A percentile compares a stretch with the other conserved stretches of the same genome.
phyloP scores from a whole-genome alignment of 176 grass and related monocot genomes.

The Avena sativa region DNA sequence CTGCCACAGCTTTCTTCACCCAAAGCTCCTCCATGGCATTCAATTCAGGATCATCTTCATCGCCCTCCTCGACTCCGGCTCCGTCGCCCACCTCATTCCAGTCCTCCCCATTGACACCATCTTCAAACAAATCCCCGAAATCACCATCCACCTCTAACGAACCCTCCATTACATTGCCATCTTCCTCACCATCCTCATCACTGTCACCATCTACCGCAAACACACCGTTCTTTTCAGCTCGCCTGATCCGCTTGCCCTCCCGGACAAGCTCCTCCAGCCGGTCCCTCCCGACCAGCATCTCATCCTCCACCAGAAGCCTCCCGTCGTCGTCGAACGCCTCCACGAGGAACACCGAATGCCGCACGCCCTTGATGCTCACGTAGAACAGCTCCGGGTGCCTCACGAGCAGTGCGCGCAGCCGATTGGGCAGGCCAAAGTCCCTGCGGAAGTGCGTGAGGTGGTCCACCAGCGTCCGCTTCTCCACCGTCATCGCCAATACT shows the following conservation, averaged over 20 bases:
- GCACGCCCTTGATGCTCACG: constrained; percentile 26
- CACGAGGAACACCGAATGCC: constrained; percentile 17
- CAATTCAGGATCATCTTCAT: constrained; percentile 38
- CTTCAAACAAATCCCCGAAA: not conserved
- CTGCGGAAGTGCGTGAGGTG: constrained; percentile 25
- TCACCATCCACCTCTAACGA: not conserved
- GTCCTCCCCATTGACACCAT: constrained; percentile 49
- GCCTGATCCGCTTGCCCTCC: constrained; percentile 19
- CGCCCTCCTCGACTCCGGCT: constrained; percentile 13
- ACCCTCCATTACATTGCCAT: not conserved
- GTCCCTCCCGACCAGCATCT: constrained; percentile 1
- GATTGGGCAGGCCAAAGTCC: constrained; percentile 31
- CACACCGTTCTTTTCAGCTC: not conserved
- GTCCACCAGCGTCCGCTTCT: constrained; percentile 30
- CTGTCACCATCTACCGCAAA: not conserved
- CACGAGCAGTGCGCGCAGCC: constrained; percentile 26
- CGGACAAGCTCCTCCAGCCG: constrained; percentile 31
- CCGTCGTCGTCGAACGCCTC: constrained; percentile 9
- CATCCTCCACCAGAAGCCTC: constrained; percentile 3
- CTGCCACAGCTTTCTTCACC: constrained; percentile 69
- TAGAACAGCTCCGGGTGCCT: constrained; percentile 21
- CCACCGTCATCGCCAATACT: constrained; percentile 24
- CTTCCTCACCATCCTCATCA: not conserved
- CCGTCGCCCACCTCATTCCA: constrained; percentile 65
- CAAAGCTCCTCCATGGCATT: constrained; percentile 76